Base-by-base conservation (phyloP, 2,329 filamentous ascomycete species). In the Calonectria leucothoes region DNA sequence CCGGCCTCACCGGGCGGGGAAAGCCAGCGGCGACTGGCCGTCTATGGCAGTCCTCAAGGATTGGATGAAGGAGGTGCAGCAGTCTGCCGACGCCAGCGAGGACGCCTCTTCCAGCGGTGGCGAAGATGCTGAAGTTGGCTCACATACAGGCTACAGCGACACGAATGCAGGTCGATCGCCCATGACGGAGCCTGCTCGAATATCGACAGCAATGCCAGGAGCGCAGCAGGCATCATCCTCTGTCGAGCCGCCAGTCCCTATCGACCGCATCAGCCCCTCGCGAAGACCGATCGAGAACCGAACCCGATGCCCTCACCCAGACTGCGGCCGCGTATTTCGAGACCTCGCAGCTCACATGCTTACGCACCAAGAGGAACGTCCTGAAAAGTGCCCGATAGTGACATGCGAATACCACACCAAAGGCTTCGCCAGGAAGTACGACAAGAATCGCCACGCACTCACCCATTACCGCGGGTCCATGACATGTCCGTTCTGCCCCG, bases 381-480 rank as follows among this genome's bases (percentile, higher is more conserved):
- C 97, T 0, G 96, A 98, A 82, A 98, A 98, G 84, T 99, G 97
- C 83, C 96, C 96, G 0, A 98, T 98, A 73, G 89, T 93, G 70
- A 96, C 93, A 3, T 98, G 96, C 87, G 95, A 98, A 81, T 98
- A 98, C 83, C 94, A 98, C 84, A 90, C 91, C 78, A 98, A 98
- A 84, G 96, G 96, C 0, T 98, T 98, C 81, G 96, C 96, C 4
- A 91, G 96, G 74, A 98, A 98, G 84, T 99, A 98, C 83, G 97
- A 98, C 87, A 98, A 98, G 89, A 98, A 98, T 84, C 89, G 97
- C 15, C 97, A 99, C 83, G 98, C 96, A 1, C 86, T 98, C 76
- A 98, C 96, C 3, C 97, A 98, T 82, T 99, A 98, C 88, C 98
- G 98, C 84, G 96, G 96, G 11, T 98, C 95, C 17, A 98, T 98